Percentiles rank a stretch among this genome's conserved stretches.
Evolutionary conservation across 805 yeast genomes (phyloP).

Genomic region (Kazachstania taianensis): DNA sequence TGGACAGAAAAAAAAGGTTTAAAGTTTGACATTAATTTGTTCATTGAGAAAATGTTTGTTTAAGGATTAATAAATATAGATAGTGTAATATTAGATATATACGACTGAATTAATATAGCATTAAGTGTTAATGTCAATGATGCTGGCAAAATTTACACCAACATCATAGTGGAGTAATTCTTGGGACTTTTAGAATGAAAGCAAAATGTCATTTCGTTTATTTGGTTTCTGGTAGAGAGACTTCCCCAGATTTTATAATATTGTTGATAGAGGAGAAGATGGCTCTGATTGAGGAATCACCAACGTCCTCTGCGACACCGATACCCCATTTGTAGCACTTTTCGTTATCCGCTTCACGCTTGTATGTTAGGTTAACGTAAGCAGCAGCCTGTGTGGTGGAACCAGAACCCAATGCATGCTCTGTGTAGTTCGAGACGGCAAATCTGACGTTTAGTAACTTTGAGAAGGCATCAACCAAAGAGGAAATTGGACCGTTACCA

Average conservation of each 20-base stretch:
- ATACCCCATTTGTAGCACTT: constrained; percentile 64
- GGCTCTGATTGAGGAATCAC: constrained; percentile 67
- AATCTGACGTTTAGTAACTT: constrained; percentile 38
- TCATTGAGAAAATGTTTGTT: too few species aligned
- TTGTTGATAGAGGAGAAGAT: constrained; percentile 53
- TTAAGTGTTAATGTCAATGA: too few species aligned
- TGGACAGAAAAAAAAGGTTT: too few species aligned
- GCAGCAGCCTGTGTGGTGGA: constrained; percentile 71
- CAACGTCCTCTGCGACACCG: constrained; percentile 75
- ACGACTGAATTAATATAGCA: too few species aligned
- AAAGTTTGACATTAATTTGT: too few species aligned
- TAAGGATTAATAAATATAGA: too few species aligned
- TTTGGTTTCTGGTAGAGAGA: constrained; percentile 17
- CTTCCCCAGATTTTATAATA: constrained; percentile 24
- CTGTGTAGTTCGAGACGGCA: constrained; percentile 62
- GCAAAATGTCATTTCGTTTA: too few species aligned
- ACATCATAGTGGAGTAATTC: too few species aligned
- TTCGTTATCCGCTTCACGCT: constrained; percentile 10
- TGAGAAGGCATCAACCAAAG: constrained; percentile 55
- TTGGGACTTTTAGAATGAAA: too few species aligned
- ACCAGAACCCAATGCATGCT: constrained; percentile 70
- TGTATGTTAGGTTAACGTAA: constrained; percentile 33
- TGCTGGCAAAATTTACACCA: too few species aligned
- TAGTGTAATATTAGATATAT: too few species aligned
- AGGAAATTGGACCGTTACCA: constrained; percentile 81